Evolutionary conservation across 345 rosid species (phyloP).

Genomic region (Moricandia moricandioides): DNA sequence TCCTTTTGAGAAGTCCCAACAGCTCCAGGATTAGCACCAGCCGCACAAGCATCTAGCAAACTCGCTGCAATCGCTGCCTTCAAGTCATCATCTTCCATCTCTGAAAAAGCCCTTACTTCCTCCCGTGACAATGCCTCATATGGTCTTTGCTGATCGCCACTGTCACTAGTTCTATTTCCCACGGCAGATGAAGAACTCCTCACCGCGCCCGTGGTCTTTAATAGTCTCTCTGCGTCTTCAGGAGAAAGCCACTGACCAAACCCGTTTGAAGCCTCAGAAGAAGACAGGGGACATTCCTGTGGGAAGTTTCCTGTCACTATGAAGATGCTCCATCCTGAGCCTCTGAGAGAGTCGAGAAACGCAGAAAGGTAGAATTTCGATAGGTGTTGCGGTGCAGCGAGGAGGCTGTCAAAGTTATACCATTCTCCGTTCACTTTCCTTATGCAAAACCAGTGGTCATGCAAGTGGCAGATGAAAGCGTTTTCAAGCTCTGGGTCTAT

Average conservation of each 20-base stretch:
- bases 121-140: slow-evolving; percentile 36
- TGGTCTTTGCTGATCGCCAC: slow-evolving; percentile 34
- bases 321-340: slow-evolving; percentile 94
- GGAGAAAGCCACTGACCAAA: slow-evolving; percentile 91
- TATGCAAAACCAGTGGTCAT: slow-evolving; percentile 95
- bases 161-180: slow-evolving; percentile 25
- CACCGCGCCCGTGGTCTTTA: slow-evolving; percentile 48
- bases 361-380: slow-evolving; percentile 91
- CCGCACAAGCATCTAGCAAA: slow-evolving; percentile 62
- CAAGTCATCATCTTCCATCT: slow-evolving; percentile 74
- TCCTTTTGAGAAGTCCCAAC: slow-evolving; percentile 37
- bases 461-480: slow-evolving; percentile 92
- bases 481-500: slow-evolving; percentile 79
- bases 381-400: slow-evolving; percentile 81
- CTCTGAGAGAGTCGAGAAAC: slow-evolving; percentile 73
- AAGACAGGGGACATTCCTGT: slow-evolving; percentile 62
- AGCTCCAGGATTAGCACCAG: slow-evolving; percentile 37
- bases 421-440: slow-evolving; percentile 87
- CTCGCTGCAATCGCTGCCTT: slow-evolving; percentile 92
- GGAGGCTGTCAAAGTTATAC: slow-evolving; percentile 95
- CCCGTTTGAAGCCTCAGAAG: slow-evolving; percentile 70
- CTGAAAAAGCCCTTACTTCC: slow-evolving; percentile 48
- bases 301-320: slow-evolving; percentile 89
- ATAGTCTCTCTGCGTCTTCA: slow-evolving; percentile 83
- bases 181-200: slow-evolving; percentile 27